These are phyloP conservation scores for Fomes fomentarius DNA, from an alignment of 1,284 basidiomycete species.

Conservation along the genomic window DNA sequence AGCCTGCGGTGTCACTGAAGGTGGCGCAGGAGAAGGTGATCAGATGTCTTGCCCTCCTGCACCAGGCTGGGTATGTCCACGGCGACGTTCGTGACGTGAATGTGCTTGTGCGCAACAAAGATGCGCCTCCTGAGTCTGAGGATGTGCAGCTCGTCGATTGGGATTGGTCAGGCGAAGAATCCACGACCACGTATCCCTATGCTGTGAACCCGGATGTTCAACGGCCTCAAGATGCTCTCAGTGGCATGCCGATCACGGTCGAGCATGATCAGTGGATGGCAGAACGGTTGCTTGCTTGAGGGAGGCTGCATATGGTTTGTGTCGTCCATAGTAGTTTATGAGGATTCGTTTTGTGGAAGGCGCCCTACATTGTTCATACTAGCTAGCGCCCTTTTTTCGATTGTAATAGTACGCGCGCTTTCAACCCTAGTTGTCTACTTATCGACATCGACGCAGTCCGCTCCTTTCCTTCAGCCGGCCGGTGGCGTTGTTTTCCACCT, in stretches of 20 bases:
- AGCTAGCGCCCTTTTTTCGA: no score
- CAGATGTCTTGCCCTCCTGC: neutral
- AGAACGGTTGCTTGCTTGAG: neutral
- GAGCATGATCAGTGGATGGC: conserved; percentile 3
- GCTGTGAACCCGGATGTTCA: neutral
- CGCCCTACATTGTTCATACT: no score
- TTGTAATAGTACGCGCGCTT: no score
- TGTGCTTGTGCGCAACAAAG: conserved; percentile 3
- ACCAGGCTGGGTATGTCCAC: neutral
- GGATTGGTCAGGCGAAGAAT: neutral
- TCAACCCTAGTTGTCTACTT: no score
- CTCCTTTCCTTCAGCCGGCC: no score
- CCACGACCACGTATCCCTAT: neutral
- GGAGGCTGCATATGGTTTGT: no score
- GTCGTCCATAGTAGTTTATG: no score
- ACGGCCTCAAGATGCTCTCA: neutral
- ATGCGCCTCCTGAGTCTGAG: neutral
- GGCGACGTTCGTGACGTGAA: conserved; percentile 3
- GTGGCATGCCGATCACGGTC: neutral
- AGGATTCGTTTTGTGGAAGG: no score
- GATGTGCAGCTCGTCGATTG: conserved; percentile 3
- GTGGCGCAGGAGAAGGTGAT: neutral
- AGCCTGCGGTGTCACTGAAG: neutral
- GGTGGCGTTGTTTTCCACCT: no score
- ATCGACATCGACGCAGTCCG: no score